A percentile compares a stretch with the other conserved stretches of the same genome.
These are phyloP conservation scores for Cicer yamashitae DNA, from an alignment of 306 rosid species.

Conservation along the genomic window DNA sequence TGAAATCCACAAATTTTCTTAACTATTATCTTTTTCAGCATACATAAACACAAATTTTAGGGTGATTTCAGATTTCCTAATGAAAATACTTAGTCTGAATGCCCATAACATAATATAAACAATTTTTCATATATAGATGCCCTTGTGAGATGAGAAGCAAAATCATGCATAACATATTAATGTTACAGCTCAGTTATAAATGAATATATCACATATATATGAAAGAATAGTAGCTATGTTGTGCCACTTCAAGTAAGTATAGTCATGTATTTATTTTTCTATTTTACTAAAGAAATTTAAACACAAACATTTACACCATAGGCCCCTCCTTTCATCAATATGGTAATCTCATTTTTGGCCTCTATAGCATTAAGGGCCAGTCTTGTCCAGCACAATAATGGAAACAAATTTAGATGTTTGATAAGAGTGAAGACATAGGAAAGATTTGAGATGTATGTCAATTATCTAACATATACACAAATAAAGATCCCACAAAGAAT, in stretches of 20 bases:
- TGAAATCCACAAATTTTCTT: too few relatives aligned
- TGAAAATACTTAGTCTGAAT: background rate
- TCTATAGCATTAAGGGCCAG: constrained; percentile 22
- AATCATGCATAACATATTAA: constrained; percentile 21
- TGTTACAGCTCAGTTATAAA: constrained; percentile 35
- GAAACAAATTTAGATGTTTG: constrained; percentile 34
- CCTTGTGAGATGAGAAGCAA: constrained; percentile 27
- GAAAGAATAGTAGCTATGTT: constrained; percentile 38
- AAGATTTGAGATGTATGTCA: constrained; percentile 3
- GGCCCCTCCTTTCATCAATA: constrained; percentile 35
- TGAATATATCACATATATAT: constrained; percentile 39
- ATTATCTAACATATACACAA: constrained; percentile 19
- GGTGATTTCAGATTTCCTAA: constrained; percentile 8
- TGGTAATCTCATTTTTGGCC: constrained; percentile 30
- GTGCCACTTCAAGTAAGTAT: constrained; percentile 31
- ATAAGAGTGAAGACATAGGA: background rate
- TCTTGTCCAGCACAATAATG: constrained; percentile 30
- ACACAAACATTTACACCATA: constrained; percentile 32
- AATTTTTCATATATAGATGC: constrained; percentile 23
- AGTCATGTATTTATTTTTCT: constrained; percentile 17
- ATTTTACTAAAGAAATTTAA: constrained; percentile 21
- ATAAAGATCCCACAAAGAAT: constrained; percentile 1
- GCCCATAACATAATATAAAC: background rate
- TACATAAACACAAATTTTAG: background rate
- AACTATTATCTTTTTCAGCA: background rate